Percentiles rank a stretch among this genome's conserved stretches.
Evolutionary conservation across 495 filamentous ascomycete genomes (phyloP).

Genomic region (Trichodelitschia bisporula): DNA sequence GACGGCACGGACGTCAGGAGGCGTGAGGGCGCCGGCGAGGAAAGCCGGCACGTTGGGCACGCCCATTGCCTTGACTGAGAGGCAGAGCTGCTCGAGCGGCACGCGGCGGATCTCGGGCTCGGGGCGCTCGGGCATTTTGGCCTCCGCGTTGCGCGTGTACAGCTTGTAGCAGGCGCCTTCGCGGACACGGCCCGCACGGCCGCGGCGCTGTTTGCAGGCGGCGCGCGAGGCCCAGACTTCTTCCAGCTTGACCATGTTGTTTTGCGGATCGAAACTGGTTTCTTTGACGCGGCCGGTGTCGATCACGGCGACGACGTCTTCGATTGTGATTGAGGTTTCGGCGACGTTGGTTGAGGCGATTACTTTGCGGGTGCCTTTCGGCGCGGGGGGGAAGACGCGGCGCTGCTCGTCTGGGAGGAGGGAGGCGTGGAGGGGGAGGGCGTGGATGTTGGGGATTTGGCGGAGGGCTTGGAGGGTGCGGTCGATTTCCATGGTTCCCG

Average conservation of each 20-base stretch:
- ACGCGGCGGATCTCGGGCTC: constrained; percentile 87
- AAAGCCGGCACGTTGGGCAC: constrained; percentile 57
- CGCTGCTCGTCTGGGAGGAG: constrained; percentile 68
- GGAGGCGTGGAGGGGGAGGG: constrained; percentile 78
- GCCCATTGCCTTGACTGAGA: constrained; percentile 88
- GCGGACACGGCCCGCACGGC: constrained; percentile 76
- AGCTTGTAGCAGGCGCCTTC: constrained; percentile 89
- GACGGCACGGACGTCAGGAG: constrained; percentile 61
- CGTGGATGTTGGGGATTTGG: constrained; percentile 43
- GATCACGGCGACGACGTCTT: constrained; percentile 89
- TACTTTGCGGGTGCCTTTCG: constrained; percentile 64
- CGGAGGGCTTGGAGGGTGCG: constrained; percentile 46
- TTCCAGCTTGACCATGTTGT: constrained; percentile 80
- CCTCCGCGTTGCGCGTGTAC: constrained; percentile 46
- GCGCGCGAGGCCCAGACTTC: constrained; percentile 91
- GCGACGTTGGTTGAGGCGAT: constrained; percentile 91
- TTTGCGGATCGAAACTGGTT: constrained; percentile 75
- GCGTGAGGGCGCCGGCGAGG: constrained; percentile 66
- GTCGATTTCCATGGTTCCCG: constrained; percentile 69
- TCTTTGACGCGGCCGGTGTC: constrained; percentile 91
- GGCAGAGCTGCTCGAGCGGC: constrained; percentile 78
- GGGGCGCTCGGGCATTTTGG: constrained; percentile 78
- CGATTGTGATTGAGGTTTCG: constrained; percentile 94
- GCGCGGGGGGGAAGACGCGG: constrained; percentile 56
- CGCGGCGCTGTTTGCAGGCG: constrained; percentile 89